phyloP scores from a whole-genome alignment of 2,329 filamentous ascomycete species.

The Zalaria sp. region DNA sequence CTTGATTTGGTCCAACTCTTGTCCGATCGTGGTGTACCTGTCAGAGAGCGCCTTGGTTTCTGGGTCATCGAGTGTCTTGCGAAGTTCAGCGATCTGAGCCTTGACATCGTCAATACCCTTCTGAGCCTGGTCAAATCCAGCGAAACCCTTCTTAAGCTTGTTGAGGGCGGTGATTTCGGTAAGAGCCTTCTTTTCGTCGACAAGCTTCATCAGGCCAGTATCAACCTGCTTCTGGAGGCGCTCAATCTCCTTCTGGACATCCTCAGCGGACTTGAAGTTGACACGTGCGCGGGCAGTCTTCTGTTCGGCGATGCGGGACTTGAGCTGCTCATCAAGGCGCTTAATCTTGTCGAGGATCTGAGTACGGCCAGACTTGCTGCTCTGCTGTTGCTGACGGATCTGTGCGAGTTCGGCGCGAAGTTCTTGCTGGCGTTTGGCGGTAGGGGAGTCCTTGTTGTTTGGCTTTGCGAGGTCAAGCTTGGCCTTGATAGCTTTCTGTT shows the following conservation, averaged over 20 bases:
- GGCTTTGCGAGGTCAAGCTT: slow-evolving; percentile 77
- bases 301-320: slow-evolving; percentile 71
- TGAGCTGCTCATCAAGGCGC: slow-evolving; percentile 77
- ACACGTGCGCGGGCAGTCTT: slow-evolving; percentile 73
- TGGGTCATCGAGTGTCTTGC: slow-evolving; percentile 80
- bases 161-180: slow-evolving; percentile 67
- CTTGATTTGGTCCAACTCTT: slow-evolving; percentile 81
- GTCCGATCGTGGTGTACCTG: slow-evolving; percentile 70
- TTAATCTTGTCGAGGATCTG: slow-evolving; percentile 82
- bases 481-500: slow-evolving; percentile 68
- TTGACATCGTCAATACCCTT: slow-evolving; percentile 82
- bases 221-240: slow-evolving; percentile 75
- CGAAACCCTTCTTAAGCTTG: slow-evolving; percentile 86
- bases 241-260: slow-evolving; percentile 72
- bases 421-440: slow-evolving; percentile 71
- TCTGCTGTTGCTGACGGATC: slow-evolving; percentile 77
- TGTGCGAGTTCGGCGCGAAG: slow-evolving; percentile 68
- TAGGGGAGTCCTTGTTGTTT: slow-evolving; percentile 68
- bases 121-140: slow-evolving; percentile 68
- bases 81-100: slow-evolving; percentile 75
- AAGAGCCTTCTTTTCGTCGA: slow-evolving; percentile 93
- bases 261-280: slow-evolving; percentile 74
- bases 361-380: slow-evolving; percentile 68
- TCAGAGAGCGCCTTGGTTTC: slow-evolving; percentile 81
- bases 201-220: slow-evolving; percentile 80